A percentile compares a stretch with the other conserved stretches of the same genome.
Conservation (phyloP, 2,329 filamentous ascomycete genomes). For the Zymoseptoria brevis region DNA sequence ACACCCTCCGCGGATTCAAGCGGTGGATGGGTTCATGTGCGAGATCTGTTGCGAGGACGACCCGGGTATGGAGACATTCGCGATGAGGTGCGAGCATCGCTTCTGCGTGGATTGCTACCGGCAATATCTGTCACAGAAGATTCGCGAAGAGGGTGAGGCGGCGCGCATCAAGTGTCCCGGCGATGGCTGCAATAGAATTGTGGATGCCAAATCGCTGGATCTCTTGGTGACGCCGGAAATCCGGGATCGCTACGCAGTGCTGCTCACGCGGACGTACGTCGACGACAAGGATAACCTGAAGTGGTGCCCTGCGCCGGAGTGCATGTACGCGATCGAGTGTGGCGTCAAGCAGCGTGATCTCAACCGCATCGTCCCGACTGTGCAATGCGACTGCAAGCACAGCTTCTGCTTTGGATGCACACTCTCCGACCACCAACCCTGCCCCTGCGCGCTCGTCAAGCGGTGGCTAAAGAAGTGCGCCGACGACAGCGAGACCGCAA, state of each 20-base stretch:
- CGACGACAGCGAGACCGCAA: conserved; percentile 95
- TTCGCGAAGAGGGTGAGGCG: conserved; percentile 89
- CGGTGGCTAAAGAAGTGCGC: conserved; percentile 97
- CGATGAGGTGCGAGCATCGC: conserved; percentile 88
- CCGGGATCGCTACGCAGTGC: conserved; percentile 63
- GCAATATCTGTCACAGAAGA: conserved; percentile 87
- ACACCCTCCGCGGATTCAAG: conserved; percentile 59
- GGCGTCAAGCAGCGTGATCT: conserved; percentile 80
- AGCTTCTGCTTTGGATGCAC: conserved; percentile 95
- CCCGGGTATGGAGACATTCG: conserved; percentile 69
- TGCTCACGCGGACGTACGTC: conserved; percentile 90
- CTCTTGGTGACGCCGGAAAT: conserved; percentile 57
- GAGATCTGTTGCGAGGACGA: conserved; percentile 95
- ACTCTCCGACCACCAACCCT: conserved; percentile 82
- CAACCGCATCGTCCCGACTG: conserved; percentile 76
- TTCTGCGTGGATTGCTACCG: conserved; percentile 90
- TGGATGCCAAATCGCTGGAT: conserved; percentile 81
- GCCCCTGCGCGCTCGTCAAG: conserved; percentile 85
- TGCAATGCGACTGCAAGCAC: conserved; percentile 74
- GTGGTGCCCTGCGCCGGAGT: conserved; percentile 98
- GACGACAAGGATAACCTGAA: conserved; percentile 93
- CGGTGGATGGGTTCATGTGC: conserved; percentile 71
- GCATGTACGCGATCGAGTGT: conserved; percentile 86
- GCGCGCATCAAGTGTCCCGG: conserved; percentile 89
- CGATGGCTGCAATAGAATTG: conserved; percentile 77